Evolutionary conservation across 371 early-diverging fungal species (phyloP).

Genomic region (Mucor mucedo): DNA sequence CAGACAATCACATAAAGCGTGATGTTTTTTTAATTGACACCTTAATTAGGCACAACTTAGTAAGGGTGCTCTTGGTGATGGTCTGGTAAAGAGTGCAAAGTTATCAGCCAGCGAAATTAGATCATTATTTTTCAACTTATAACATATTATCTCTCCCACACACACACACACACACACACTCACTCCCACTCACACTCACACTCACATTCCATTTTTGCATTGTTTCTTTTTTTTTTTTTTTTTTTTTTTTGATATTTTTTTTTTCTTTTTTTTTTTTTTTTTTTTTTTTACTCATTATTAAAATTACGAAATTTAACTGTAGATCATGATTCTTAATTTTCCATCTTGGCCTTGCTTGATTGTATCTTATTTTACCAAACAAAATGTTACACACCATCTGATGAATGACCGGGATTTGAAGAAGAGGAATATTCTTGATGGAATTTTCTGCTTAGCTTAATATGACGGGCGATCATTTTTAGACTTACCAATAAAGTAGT

Average conservation of each 20-base stretch:
- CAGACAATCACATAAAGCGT: neutral
- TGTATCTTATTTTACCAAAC: neutral
- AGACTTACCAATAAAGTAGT: constrained; percentile 10
- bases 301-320: neutral
- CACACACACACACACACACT: too few species aligned
- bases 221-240: neutral
- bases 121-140: constrained; percentile 46
- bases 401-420: constrained; percentile 7
- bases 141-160: neutral
- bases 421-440: constrained; percentile 16
- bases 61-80: constrained; percentile 53
- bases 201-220: neutral
- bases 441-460: neutral
- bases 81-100: constrained; percentile 41
- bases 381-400: constrained; percentile 2
- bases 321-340: constrained; percentile 10
- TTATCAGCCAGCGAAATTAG: constrained; percentile 48
- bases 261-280: neutral
- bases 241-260: neutral
- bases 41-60: constrained; percentile 38
- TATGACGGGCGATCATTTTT: constrained; percentile 1
- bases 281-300: neutral
- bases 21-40: neutral
- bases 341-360: neutral
- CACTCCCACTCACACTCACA: too few species aligned